Evolutionary conservation across 768 basidiomycete genomes (phyloP).

Genomic region (Epithele typhae): DNA sequence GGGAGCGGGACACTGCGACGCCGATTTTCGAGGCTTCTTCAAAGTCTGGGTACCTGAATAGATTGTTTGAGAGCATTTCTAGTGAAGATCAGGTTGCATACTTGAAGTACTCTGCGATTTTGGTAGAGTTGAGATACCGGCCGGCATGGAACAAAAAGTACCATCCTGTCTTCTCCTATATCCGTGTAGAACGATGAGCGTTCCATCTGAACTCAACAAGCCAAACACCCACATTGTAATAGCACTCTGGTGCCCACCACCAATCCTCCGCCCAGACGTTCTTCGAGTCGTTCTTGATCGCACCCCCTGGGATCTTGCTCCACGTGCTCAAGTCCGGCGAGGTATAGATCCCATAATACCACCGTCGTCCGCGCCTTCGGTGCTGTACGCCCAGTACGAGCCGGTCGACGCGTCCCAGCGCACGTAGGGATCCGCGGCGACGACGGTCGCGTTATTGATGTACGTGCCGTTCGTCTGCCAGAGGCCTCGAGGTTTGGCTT

Average conservation of each 20-base stretch:
- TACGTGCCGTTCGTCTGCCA: constrained; percentile 3
- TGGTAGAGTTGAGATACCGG: background rate
- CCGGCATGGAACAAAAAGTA: constrained; percentile 4
- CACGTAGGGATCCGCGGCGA: constrained; percentile 2
- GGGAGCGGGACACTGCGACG: constrained; percentile 2
- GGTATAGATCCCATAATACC: constrained; percentile 6
- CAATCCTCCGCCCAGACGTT: constrained; percentile 5
- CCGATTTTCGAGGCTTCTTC: constrained; percentile 4
- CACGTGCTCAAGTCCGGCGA: constrained; percentile 4
- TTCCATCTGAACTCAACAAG: no score
- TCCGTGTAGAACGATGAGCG: no score
- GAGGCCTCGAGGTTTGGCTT: background rate
- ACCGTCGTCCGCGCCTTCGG: constrained; percentile 3
- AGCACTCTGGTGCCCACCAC: constrained; percentile 6
- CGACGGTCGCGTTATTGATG: background rate
- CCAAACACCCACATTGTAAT: constrained; percentile 1
- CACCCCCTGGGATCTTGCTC: constrained; percentile 2
- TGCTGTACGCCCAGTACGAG: constrained; percentile 5
- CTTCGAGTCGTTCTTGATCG: constrained; percentile 2
- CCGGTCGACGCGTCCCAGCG: constrained; percentile 1
- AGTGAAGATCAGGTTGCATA: background rate
- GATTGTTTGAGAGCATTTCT: background rate
- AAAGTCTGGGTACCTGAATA: background rate
- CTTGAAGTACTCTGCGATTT: constrained; percentile 3
- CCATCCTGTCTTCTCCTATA: constrained; percentile 1